Percentiles rank a stretch among this genome's conserved stretches.
phyloP scores from a whole-genome alignment of 805 yeast genomes.

The Pichia insulana region DNA sequence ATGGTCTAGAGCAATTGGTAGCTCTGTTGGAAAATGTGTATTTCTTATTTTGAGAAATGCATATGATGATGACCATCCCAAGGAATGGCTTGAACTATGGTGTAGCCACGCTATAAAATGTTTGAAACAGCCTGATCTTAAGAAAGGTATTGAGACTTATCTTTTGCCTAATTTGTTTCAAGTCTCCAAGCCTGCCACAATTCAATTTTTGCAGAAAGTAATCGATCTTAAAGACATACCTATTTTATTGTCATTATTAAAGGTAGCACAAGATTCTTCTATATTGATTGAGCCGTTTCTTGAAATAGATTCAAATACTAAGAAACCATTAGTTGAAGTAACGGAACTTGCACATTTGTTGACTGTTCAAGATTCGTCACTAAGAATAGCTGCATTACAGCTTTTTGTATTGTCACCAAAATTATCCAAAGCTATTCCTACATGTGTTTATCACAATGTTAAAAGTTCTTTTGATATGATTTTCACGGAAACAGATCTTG shows the following conservation, averaged over 20 bases:
- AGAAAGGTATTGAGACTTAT: conserved; percentile 47
- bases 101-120: conserved; percentile 27
- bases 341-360: conserved; percentile 33
- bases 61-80: conserved; percentile 13
- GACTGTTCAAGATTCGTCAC: conserved; percentile 31
- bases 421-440: conserved; percentile 48
- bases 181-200: conserved; percentile 34
- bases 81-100: conserved; percentile 50
- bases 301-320: conserved; percentile 27
- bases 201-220: conserved; percentile 21
- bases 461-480: conserved; percentile 37
- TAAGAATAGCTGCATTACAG: conserved; percentile 49
- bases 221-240: conserved; percentile 23
- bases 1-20: conserved; percentile 54
- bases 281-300: conserved; percentile 44
- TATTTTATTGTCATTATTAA: conserved; percentile 45
- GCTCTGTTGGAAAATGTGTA: conserved; percentile 53
- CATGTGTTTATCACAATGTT: conserved; percentile 36
- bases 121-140: conserved; percentile 26
- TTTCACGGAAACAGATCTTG: conserved; percentile 59
- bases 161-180: conserved; percentile 57
- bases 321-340: conserved; percentile 10
- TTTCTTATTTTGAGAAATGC: conserved; percentile 32
- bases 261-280: conserved; percentile 54
- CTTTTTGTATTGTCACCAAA: conserved; percentile 54